These are phyloP conservation scores for Leishmania turanica DNA, from an alignment of 208 protist genomes.

Conservation along the genomic window DNA sequence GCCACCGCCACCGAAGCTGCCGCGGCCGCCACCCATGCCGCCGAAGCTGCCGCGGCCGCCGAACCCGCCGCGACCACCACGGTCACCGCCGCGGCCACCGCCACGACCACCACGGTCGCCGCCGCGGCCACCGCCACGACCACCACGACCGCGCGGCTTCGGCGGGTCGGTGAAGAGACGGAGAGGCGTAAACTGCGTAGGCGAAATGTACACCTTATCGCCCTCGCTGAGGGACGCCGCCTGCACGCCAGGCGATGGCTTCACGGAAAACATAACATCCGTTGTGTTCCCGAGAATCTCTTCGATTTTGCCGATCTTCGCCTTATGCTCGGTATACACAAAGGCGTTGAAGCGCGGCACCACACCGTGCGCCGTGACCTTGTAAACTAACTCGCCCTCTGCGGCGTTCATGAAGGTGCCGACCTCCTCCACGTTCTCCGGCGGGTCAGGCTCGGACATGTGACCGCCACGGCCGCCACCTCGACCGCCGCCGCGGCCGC, in stretches of 20 bases:
- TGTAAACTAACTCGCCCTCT: constrained; percentile 91
- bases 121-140: constrained; percentile 60
- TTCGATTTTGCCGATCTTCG: constrained; percentile 94
- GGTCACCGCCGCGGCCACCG: constrained; percentile 35
- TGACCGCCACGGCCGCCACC: constrained; percentile 77
- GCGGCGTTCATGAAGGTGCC: constrained; percentile 88
- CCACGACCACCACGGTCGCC: constrained; percentile 42
- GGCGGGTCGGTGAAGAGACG: constrained; percentile 88
- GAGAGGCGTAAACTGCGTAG: constrained; percentile 84
- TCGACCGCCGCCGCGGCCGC: constrained; percentile 49
- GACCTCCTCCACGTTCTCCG: constrained; percentile 77
- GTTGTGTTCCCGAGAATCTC: constrained; percentile 89
- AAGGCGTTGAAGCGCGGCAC: constrained; percentile 94
- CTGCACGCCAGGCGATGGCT: constrained; percentile 85
- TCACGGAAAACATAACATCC: constrained; percentile 93
- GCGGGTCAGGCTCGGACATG: constrained; percentile 79
- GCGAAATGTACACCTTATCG: constrained; percentile 86
- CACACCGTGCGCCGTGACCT: constrained; percentile 51
- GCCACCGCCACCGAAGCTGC: constrained; percentile 30
- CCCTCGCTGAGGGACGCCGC: constrained; percentile 83
- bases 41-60: constrained; percentile 28
- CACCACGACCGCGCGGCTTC: constrained; percentile 86
- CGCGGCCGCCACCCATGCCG: constrained; percentile 22
- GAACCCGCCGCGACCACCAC: constrained; percentile 41
- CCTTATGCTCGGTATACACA: constrained; percentile 92